Evolutionary conservation across 345 rosid species (phyloP), one percentile per base, ranked within the genome.

Genomic region (Trapa bicornis): DNA sequence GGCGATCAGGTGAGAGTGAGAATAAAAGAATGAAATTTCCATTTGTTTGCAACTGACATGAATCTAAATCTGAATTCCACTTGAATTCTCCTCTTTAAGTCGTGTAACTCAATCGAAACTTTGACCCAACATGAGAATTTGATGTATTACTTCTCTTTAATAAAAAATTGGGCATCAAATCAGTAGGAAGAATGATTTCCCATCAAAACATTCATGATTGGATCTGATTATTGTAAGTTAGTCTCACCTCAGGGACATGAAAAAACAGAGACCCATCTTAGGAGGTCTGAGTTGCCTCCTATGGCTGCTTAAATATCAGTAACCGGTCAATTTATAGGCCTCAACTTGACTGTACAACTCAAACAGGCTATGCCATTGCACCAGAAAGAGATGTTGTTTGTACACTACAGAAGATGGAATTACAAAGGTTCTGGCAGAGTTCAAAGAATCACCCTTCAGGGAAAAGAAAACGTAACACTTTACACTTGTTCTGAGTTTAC

Each of bases 21-120:
- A 22, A 22, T 22, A 22, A 22, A 22, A 22, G 29, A 22, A 22
- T 22, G 29, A 22, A 22, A 57, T 17, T n/a, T 54, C 60, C 0
- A 54, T n/a, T n/a, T n/a, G 22, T 41, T 41, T 41, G 43, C 43
- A 1, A 3, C 43, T 4, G 43, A 41, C 43, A 41, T 41, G 43
- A 41, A 56, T 56, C 29, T 22, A 1, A 56, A 56, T 58, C 38
- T 32, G 63, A 13, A 58, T 58, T 58, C 11, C 15, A 2, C 11
- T 33, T 58, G 63, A 35, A 58, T 58, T 58, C 63, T 33, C 63
- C 63, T 58, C 63, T 38, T 22, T 5, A 58, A 32, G 63, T 32
- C 63, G 37, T 58, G 6, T 15, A 58, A 11, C 2, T 32, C 33
- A 29, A 58, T 5, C 35, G 61, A 22, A 57, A 32, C 38, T 22